phyloP scores from a whole-genome alignment of 2,329 filamentous ascomycete species.

The Setomelanomma holmii region DNA sequence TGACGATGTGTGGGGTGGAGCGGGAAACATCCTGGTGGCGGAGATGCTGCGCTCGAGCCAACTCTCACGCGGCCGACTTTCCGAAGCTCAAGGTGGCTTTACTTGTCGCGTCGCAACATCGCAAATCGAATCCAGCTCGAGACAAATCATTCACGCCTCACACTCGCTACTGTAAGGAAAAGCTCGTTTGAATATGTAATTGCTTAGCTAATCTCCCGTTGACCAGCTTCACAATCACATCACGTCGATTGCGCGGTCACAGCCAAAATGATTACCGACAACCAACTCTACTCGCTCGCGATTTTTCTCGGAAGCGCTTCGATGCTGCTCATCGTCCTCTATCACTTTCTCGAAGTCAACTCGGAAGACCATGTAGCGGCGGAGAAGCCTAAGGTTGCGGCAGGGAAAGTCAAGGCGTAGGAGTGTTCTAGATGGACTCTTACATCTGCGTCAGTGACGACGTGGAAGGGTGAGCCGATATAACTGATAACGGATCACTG shows the following conservation, averaged over 20 bases:
- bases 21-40: constrained; percentile 22
- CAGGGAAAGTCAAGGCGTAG: constrained; percentile 32
- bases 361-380: constrained; percentile 61
- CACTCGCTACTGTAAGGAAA: not conserved
- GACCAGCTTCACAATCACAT: constrained; percentile 23
- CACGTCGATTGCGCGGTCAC: constrained; percentile 37
- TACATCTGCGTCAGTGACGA: not conserved
- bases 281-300: constrained; percentile 87
- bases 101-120: constrained; percentile 4
- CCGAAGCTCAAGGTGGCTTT: constrained; percentile 37
- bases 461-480: too few relatives aligned
- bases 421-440: too few relatives aligned
- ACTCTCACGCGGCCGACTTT: constrained; percentile 18
- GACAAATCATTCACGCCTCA: not conserved
- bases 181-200: not conserved
- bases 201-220: constrained; percentile 20
- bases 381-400: constrained; percentile 35
- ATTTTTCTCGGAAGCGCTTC: constrained; percentile 89
- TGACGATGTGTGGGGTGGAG: constrained; percentile 43
- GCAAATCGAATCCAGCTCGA: not conserved
- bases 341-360: constrained; percentile 97
- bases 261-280: constrained; percentile 88
- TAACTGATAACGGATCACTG: not conserved
- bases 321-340: constrained; percentile 91
- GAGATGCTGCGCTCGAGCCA: constrained; percentile 24